Evolutionary conservation across 495 filamentous ascomycete species (phyloP).

Genomic region (Rhizodiscina lignyota): DNA sequence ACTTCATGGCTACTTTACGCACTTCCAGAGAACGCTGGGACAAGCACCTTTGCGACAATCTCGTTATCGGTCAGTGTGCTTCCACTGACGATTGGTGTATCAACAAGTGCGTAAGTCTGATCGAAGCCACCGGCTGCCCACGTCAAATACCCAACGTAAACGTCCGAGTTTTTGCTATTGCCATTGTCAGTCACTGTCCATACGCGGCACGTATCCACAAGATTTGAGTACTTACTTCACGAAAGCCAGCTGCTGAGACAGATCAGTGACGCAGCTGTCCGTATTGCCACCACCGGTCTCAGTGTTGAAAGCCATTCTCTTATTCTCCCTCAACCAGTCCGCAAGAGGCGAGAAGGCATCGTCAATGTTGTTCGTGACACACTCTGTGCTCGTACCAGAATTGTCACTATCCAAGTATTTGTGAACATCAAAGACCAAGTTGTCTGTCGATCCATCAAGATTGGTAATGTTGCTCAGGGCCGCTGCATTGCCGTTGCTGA

Average conservation of each 20-base stretch:
- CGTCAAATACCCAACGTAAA: conserved; percentile 33
- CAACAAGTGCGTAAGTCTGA: conserved; percentile 26
- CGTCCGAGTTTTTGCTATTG: conserved; percentile 26
- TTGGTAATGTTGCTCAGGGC: conserved; percentile 36
- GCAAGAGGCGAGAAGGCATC: conserved; percentile 30
- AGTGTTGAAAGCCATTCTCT: conserved; percentile 32
- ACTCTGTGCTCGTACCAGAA: conserved; percentile 33
- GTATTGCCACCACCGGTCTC: conserved; percentile 39
- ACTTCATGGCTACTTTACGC: too few relatives aligned
- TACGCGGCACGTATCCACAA: background rate
- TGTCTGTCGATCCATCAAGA: conserved; percentile 32
- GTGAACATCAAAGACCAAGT: conserved; percentile 40
- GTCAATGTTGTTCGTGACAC: conserved; percentile 33
- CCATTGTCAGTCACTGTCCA: background rate
- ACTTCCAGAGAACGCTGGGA: too few relatives aligned
- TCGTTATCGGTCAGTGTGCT: conserved; percentile 23
- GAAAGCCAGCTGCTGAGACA: conserved; percentile 29
- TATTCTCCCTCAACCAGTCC: conserved; percentile 29
- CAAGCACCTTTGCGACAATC: too few relatives aligned
- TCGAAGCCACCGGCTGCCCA: conserved; percentile 37
- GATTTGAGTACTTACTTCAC: conserved; percentile 19
- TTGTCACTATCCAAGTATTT: conserved; percentile 41
- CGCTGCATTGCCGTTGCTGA: conserved; percentile 28
- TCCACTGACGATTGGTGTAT: conserved; percentile 27
- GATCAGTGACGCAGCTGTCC: conserved; percentile 21